Evolutionary conservation across 805 yeast genomes (phyloP), one percentile per base, ranked within the genome.

Genomic region (Grigorovia jiainica): DNA sequence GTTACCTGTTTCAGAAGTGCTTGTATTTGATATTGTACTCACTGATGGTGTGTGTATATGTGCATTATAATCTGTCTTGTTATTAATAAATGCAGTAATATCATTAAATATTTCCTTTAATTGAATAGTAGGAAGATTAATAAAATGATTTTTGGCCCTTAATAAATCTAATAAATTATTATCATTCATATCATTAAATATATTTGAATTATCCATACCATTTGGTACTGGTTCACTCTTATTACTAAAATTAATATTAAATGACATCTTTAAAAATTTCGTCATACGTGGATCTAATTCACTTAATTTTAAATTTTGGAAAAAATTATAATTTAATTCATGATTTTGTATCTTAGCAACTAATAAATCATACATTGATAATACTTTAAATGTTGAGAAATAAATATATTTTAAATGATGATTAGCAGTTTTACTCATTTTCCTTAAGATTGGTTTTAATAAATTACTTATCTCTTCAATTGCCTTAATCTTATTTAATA

Each of bases 301-400:
- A 11, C 38, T 39, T 3, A 36, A 31, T 10, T 49, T 45, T 10
- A 47, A 38, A 29, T 48, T 43, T 18, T 47, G 39, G 30, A 51
- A 45, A 30, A 53, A 40, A 11, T 42, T 39, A 11, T 39, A 39
- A 46, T 51, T 39, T 33, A 57, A 32, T 23, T 60, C 54, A 33
- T 52, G 56, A 21, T 52, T 52, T 38, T 49, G 51, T 32, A 54
- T 37, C 23, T 49, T 49, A 25, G 52, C 52, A 20, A 57, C 41
- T 9, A 60, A 46, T 10, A 52, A 47, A 41, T 60, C 63, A 41
- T 51, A 54, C 34, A 57, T 47, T 4, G 57, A 46, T 13, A 58
- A 32, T 51, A 58, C 54, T 32, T 60, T 58, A 42, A 60, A 58
- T 7, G 52, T 55, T 10, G 64, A 52, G 39, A 51, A 60, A 38